Evolutionary conservation across 345 rosid genomes (phyloP).

Genomic region (Populus davidiana): DNA sequence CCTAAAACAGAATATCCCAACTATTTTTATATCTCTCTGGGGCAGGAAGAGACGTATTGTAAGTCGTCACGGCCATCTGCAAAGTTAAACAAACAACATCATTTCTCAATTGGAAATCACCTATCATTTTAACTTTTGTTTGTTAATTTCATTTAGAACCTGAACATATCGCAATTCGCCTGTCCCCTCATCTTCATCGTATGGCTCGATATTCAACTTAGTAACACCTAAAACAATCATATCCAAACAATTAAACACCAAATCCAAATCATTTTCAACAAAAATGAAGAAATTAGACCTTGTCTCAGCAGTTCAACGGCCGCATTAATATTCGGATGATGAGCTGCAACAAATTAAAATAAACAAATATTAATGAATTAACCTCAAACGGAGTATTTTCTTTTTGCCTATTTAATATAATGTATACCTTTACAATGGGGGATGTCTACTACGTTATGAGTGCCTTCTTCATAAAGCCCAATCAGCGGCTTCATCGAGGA

Average conservation of each 20-base stretch:
- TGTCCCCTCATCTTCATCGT: slow-evolving; percentile 74
- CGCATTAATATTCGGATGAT: slow-evolving; percentile 86
- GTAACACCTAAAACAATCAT: slow-evolving; percentile 47
- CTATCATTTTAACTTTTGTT: background rate
- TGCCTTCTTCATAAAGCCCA: slow-evolving; percentile 85
- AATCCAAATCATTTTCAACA: background rate
- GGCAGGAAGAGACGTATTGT: slow-evolving; percentile 72
- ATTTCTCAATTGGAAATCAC: slow-evolving; percentile 15
- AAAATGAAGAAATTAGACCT: slow-evolving; percentile 38
- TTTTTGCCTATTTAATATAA: too few relatives aligned
- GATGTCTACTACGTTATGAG: slow-evolving; percentile 79
- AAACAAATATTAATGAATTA: background rate
- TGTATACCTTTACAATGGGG: slow-evolving; percentile 72
- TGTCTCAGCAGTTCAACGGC: slow-evolving; percentile 71
- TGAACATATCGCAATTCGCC: slow-evolving; percentile 90
- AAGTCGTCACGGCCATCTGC: slow-evolving; percentile 92
- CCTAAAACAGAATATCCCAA: slow-evolving; percentile 4
- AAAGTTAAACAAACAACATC: slow-evolving; percentile 7
- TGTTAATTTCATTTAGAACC: slow-evolving; percentile 40
- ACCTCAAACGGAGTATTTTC: background rate
- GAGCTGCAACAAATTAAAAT: slow-evolving; percentile 50
- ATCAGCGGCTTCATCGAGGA: slow-evolving; percentile 57
- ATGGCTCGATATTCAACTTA: slow-evolving; percentile 63
- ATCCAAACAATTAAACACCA: background rate
- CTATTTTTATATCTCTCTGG: slow-evolving; percentile 82